Evolutionary conservation across 176 grass and related monocot species (phyloP), one percentile per base, ranked within the genome.

Genomic region (Chrysopogon serrulatus): DNA sequence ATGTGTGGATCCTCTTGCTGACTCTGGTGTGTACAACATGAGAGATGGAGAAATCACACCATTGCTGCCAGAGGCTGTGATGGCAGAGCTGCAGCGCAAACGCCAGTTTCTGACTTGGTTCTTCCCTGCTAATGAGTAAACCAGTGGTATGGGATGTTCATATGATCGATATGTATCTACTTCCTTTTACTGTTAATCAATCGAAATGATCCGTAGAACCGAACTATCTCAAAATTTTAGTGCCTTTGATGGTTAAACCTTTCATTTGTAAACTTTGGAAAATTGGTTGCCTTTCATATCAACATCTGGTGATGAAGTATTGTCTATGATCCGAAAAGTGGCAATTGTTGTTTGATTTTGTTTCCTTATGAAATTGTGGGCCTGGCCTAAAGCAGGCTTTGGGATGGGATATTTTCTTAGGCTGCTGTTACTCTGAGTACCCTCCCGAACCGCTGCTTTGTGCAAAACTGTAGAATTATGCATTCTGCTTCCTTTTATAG

Each of bases 1-100:
- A 21, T 43, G 19, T 30, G 33, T 51, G 26, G 11, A 43, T 24
- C 48, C 47, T 67, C 18, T 43, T 54, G 72, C 18, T 12, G 48
- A 43, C 26, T 77, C 73, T 8, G 64, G 82, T 10, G 24, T 67
- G 17, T 84, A 67, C 59, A 66, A 67, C 71, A 53, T 76, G 43
- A 54, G 24, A 30, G 6, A 30, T 17, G n/a, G 82, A 5, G 16
- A 40, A 77, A 40, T 77, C 7, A 10, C 21, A 2, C n/a, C 53
- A 10, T 40, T 77, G 74, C 74, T 77, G 23, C 74, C 51, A 0
- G 34, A 77, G 21, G 34, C 23, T 13, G 32, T 77, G 74, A 77
- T 77, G 34, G 51, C 21, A 37, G 3, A 59, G n/a, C 13, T 76
- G 33, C 32, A 4, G 19, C 1, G 7, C n/a, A 78, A 40, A 76